Evolutionary conservation across 805 yeast genomes (phyloP), one percentile per base, ranked within the genome.

Genomic region (Candida ortonii): DNA sequence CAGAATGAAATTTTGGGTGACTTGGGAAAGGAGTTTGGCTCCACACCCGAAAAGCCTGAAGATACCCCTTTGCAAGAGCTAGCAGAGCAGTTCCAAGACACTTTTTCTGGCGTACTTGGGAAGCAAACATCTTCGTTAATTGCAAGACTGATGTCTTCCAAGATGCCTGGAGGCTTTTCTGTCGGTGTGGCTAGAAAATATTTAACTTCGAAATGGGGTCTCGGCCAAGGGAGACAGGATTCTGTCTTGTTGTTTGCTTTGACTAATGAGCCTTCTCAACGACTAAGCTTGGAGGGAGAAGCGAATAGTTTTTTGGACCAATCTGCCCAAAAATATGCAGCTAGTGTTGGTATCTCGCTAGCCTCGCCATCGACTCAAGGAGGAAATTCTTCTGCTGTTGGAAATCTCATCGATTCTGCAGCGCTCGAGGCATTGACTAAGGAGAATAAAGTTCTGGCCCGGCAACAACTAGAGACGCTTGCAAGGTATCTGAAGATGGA

Each of bases 161-260:
- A 93, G 71, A 93, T 93, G 97, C 97, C 99, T 35, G 99, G 99
- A 75, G 99, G 99, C 14, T 93, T 90, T 67, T 84, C 95, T 30
- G 81, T 90, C 51, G 82, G 96, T 43, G 70, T 76, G 46, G 95
- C 96, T 33, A 83, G 97, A 72, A 87, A 89, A 64, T 85, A 93
- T 67, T 76, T 93, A 61, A 89, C 84, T 68, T 59, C 89, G 28
- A 79, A 90, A 64, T 93, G 85, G 85, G 98, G 98, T 50, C 75
- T 93, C 53, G 94, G 84, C 47, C 44, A 84, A 29, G 96, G 97
- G 52, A 82, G 97, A 71, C 97, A 90, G 70, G 97, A 93, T 61
- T 75, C 94, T 30, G 88, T 82, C 23, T 71, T 93, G 56, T 71
- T 93, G 51, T 55, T 78, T 34, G 95, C 96, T 17, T 71, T 93